Conservation (phyloP, 176 grass and related monocot species). For the Zoysia japonica region DNA sequence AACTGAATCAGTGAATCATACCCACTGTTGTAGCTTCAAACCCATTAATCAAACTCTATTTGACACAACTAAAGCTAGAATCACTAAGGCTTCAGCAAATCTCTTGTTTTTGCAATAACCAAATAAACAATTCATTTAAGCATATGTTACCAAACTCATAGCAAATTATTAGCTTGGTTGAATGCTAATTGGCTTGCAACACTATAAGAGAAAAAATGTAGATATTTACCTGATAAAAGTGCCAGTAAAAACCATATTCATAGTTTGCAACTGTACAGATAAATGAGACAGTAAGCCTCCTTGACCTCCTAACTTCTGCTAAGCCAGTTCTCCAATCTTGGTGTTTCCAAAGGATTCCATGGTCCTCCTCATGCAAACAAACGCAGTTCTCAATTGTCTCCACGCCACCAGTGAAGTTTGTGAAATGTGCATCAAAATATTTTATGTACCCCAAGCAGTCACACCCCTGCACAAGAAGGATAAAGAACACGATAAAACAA, state of each 20-base stretch:
- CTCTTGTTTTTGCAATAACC: background rate
- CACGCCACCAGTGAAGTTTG: slow-evolving; percentile 89
- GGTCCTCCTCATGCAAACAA: slow-evolving; percentile 98
- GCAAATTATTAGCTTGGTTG: background rate
- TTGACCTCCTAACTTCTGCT: slow-evolving; percentile 95
- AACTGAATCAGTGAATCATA: background rate
- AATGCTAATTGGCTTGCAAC: background rate
- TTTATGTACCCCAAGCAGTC: slow-evolving; percentile 98
- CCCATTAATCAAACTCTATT: background rate
- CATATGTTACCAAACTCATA: slow-evolving; percentile 27
- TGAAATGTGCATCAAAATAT: slow-evolving; percentile 99
- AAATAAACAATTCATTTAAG: background rate
- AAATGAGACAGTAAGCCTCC: slow-evolving; percentile 96
- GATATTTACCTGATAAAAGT: slow-evolving; percentile 89
- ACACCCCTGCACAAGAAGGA: slow-evolving; percentile 70
- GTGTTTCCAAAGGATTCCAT: slow-evolving; percentile 99
- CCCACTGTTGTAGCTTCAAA: slow-evolving; percentile 16
- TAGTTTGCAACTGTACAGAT: slow-evolving; percentile 99
- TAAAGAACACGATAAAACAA: slow-evolving; percentile 28
- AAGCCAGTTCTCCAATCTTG: slow-evolving; percentile 99
- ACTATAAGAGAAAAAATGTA: background rate
- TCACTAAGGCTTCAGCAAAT: background rate
- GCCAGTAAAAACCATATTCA: slow-evolving; percentile 99
- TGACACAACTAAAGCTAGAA: background rate
- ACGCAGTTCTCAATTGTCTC: slow-evolving; percentile 99